A percentile compares a stretch with the other conserved stretches of the same genome.
These are phyloP conservation scores for Claviceps sp. DNA, from an alignment of 2,329 filamentous ascomycete species.

Conservation along the genomic window DNA sequence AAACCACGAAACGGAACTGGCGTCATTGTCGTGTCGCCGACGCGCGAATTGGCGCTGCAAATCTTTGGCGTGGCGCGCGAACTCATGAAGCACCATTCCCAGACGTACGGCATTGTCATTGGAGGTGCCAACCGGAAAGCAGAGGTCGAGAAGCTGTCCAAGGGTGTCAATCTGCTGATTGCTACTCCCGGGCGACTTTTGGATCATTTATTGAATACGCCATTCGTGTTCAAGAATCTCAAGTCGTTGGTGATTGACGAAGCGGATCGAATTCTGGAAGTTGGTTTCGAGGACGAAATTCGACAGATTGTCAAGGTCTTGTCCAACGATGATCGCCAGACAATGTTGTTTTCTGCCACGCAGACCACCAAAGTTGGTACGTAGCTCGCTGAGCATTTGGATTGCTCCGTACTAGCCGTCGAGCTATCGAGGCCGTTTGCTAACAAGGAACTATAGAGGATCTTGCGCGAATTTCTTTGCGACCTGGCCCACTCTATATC, in stretches of 20 bases:
- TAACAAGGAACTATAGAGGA: conserved; percentile 44
- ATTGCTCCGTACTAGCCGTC: background rate
- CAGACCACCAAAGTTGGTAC: conserved; percentile 82
- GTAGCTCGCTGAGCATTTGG: conserved; percentile 3
- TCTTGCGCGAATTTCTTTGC: conserved; percentile 81
- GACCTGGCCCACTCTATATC: conserved; percentile 86
- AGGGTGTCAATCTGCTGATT: conserved; percentile 89
- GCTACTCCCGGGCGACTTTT: conserved; percentile 86
- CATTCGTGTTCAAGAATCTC: conserved; percentile 84
- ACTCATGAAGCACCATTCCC: conserved; percentile 86
- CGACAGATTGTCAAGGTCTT: conserved; percentile 90
- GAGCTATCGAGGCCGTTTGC: background rate
- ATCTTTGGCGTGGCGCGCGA: conserved; percentile 93
- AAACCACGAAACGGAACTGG: conserved; percentile 91
- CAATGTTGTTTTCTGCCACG: conserved; percentile 96
- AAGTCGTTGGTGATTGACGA: conserved; percentile 91
- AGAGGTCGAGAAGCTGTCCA: conserved; percentile 85
- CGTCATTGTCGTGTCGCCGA: conserved; percentile 85
- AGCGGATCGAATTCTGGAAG: conserved; percentile 89
- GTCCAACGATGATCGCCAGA: conserved; percentile 75
- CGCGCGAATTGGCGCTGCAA: conserved; percentile 83
- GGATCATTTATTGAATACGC: conserved; percentile 88
- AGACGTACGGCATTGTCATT: conserved; percentile 89
- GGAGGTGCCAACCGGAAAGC: conserved; percentile 83
- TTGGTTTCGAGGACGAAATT: conserved; percentile 98